Base-by-base conservation (phyloP, 2,329 filamentous ascomycete species). In the Talaromyces sp. region DNA sequence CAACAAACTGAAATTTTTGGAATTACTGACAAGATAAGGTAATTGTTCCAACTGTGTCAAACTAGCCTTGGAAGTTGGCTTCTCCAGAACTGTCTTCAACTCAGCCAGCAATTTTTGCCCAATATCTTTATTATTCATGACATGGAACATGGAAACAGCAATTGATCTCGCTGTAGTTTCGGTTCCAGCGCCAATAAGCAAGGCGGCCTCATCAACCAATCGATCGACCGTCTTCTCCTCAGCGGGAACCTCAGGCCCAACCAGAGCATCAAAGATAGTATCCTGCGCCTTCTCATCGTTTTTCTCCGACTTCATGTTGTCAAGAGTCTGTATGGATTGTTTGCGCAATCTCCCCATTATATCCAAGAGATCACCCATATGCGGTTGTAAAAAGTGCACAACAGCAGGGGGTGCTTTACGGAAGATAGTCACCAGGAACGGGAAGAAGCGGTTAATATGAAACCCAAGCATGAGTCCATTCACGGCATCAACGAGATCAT, bases 211-310 rank as follows among this genome's bases (percentile, higher is more conserved):
- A 45, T 71, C 67, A 17, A 66, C 57, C 9, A 74, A 44, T 0
- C 70, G 64, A 51, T 65, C 61, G 5, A 64, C 42, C 0, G 55
- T 69, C 39, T 73, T 74, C 45, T 80, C 75, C 4, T 72, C 58
- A 0, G 55, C 61, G 10, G 65, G 71, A 17, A 79, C 44, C 1
- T 65, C 54, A 1, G 70, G 70, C 30, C 72, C 67, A 3, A 70
- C 50, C 32, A 75, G 30, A 4, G 65, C 63, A 20, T 70, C 42
- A 70, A 69, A 55, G 57, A 73, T 58, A 22, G 54, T 66, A 8
- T 27, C 33, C 10, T 41, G 35, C 19, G 17, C 20, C 17, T 56
- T 49, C 1, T 4, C 22, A 16, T 53, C 29, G 10, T 5, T 29
- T 1, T 54, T 40, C 16, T 17, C 30, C 8, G 52, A 30, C 22